phyloP scores from a whole-genome alignment of 106 monocot species.

The Platanthera zijinensis region DNA sequence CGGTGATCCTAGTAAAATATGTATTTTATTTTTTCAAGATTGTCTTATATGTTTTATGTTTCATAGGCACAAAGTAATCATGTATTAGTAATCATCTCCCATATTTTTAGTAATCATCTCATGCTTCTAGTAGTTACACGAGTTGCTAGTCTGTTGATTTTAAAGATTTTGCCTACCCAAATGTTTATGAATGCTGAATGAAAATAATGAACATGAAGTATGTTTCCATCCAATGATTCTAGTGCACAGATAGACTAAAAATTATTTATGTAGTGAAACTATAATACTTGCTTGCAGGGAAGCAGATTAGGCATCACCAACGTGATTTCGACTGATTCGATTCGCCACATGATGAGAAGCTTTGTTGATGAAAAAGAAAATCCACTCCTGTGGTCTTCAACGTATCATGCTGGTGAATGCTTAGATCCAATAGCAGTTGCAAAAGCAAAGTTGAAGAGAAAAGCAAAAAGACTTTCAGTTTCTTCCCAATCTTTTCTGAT shows the following conservation, averaged over 20 bases:
- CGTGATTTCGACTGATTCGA: constrained; percentile 65
- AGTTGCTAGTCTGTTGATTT: background rate
- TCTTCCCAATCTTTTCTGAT: constrained; percentile 12
- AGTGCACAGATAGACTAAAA: background rate
- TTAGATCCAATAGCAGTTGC: constrained; percentile 63
- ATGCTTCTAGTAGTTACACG: background rate
- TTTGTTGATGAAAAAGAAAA: constrained; percentile 56
- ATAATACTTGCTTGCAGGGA: constrained; percentile 24
- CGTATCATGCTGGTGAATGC: constrained; percentile 70
- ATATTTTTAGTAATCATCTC: background rate
- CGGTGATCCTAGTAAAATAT: background rate
- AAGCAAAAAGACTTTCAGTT: constrained; percentile 34
- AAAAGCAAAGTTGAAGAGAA: constrained; percentile 47
- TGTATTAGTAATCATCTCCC: background rate
- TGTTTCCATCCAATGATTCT: background rate
- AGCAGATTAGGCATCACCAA: constrained; percentile 62
- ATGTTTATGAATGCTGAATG: background rate
- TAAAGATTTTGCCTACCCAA: background rate
- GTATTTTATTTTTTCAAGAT: background rate
- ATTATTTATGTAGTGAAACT: background rate
- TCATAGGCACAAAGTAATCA: background rate
- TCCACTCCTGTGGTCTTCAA: constrained; percentile 63
- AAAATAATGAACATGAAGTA: background rate
- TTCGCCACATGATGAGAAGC: constrained; percentile 74
- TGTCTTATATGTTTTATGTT: background rate